These are phyloP conservation scores for Eimeria zaria DNA, from an alignment of 169 alveolate species.

Conservation along the genomic window DNA sequence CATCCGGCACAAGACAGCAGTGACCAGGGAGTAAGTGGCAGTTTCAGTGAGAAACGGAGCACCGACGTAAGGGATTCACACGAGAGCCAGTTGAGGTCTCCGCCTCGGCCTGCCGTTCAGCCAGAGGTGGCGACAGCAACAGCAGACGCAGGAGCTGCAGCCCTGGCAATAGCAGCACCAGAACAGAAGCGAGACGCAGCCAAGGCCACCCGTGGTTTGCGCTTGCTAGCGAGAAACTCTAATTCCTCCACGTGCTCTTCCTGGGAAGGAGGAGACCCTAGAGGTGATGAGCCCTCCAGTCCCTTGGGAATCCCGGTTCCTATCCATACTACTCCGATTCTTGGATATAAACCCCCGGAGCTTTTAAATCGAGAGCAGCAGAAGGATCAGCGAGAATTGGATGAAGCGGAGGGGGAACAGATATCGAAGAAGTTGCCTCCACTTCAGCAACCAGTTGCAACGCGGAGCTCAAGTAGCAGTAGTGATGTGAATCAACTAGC, in stretches of 20 bases:
- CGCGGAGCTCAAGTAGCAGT: neutral
- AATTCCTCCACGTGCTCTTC: conserved; percentile 61
- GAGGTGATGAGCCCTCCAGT: conserved; percentile 47
- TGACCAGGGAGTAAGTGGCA: neutral
- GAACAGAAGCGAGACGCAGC: conserved; percentile 27
- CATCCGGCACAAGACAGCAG: neutral
- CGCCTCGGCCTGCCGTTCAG: neutral
- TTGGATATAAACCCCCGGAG: neutral
- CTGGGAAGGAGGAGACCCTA: conserved; percentile 48
- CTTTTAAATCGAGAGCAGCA: neutral
- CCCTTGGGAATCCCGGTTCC: neutral
- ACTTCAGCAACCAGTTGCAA: neutral
- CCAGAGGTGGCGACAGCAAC: neutral
- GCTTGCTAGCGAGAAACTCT: conserved; percentile 29
- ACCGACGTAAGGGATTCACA: neutral
- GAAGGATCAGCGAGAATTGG: neutral
- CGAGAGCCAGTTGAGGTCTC: neutral
- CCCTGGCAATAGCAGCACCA: conserved; percentile 45
- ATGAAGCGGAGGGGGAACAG: neutral
- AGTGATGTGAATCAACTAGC: neutral
- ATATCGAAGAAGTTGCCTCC: neutral
- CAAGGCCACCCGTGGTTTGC: conserved; percentile 19
- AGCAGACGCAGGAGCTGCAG: conserved; percentile 2
- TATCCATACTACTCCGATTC: neutral
- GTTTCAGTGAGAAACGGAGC: neutral